Evolutionary conservation across 1,139 yeast species (phyloP).

Genomic region (Yamadazyma pseudoaaseri): DNA sequence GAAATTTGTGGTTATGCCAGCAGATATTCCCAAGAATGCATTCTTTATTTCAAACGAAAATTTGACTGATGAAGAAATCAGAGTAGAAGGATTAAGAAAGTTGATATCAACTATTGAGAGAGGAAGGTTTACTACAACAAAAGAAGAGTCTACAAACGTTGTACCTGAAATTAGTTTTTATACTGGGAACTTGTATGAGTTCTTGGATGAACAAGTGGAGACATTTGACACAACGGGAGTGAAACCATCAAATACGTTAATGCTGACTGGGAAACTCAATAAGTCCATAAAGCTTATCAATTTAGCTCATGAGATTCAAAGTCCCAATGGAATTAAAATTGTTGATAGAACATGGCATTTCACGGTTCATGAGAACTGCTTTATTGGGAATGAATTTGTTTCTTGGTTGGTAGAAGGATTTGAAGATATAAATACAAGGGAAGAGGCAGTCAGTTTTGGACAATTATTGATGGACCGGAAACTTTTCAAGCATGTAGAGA

Average conservation of each 20-base stretch:
- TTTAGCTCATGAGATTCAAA: conserved; percentile 67
- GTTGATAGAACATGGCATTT: conserved; percentile 92
- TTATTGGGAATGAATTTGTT: conserved; percentile 82
- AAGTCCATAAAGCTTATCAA: conserved; percentile 38
- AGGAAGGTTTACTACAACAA: conserved; percentile 37
- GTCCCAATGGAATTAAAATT: conserved; percentile 60
- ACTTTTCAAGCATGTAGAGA: conserved; percentile 75
- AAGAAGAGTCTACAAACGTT: conserved; percentile 46
- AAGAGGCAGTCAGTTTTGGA: conserved; percentile 80
- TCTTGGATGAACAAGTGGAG: conserved; percentile 42
- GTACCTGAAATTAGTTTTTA: conserved; percentile 80
- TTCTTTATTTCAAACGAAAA: conserved; percentile 55
- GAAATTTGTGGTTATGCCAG: conserved; percentile 81
- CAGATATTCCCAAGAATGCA: conserved; percentile 62
- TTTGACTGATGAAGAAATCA: conserved; percentile 74
- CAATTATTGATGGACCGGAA: conserved; percentile 71
- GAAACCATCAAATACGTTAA: conserved; percentile 28
- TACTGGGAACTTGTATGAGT: conserved; percentile 79
- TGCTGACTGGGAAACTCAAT: conserved; percentile 36
- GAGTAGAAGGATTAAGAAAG: conserved; percentile 82
- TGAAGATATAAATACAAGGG: conserved; percentile 75
- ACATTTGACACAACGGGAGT: conserved; percentile 35
- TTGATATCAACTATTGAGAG: conserved; percentile 67
- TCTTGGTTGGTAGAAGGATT: conserved; percentile 80
- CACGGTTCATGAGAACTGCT: conserved; percentile 73